phyloP scores from a whole-genome alignment of 2,329 filamentous ascomycete species.

The Lecanosticta acicola region DNA sequence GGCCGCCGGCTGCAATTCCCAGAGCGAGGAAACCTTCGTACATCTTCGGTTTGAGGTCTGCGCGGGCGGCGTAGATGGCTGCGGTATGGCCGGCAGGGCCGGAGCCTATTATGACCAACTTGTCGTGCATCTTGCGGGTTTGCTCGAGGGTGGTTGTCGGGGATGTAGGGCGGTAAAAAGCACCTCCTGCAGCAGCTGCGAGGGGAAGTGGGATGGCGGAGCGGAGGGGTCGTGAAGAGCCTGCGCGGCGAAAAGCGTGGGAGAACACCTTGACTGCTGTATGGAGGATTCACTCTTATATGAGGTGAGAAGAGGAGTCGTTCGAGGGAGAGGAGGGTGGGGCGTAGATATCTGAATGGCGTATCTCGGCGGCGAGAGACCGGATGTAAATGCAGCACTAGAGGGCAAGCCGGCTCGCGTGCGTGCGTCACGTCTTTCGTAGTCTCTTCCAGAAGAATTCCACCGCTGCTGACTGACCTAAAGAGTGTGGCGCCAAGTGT shows the following conservation, averaged over 20 bases:
- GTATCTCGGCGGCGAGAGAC: neutral
- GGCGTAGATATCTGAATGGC: neutral
- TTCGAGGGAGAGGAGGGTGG: neutral
- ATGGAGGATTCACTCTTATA: neutral
- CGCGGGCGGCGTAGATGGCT: conserved; percentile 90
- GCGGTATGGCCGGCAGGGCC: conserved; percentile 97
- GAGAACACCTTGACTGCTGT: conserved; percentile 74
- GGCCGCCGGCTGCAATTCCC: conserved; percentile 89
- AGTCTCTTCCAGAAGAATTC: too few species aligned
- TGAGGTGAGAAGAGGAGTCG: neutral
- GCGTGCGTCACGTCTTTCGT: neutral
- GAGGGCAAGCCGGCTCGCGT: too few species aligned
- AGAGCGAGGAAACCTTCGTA: conserved; percentile 99
- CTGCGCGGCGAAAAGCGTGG: conserved; percentile 65
- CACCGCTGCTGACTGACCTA: too few species aligned
- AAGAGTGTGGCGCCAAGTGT: too few species aligned
- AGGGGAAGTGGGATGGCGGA: conserved; percentile 68
- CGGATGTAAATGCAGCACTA: too few species aligned
- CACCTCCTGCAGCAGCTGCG: conserved; percentile 56
- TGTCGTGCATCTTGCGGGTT: conserved; percentile 74
- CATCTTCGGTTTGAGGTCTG: conserved; percentile 87
- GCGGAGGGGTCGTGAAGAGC: conserved; percentile 58
- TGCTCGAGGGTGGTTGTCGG: conserved; percentile 25
- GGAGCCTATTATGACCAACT: conserved; percentile 74
- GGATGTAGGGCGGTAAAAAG: conserved; percentile 49